Percentiles rank a stretch among this genome's conserved stretches.
Evolutionary conservation across 164 flowering plant species (phyloP).

Genomic region (Magnolia sinica): DNA sequence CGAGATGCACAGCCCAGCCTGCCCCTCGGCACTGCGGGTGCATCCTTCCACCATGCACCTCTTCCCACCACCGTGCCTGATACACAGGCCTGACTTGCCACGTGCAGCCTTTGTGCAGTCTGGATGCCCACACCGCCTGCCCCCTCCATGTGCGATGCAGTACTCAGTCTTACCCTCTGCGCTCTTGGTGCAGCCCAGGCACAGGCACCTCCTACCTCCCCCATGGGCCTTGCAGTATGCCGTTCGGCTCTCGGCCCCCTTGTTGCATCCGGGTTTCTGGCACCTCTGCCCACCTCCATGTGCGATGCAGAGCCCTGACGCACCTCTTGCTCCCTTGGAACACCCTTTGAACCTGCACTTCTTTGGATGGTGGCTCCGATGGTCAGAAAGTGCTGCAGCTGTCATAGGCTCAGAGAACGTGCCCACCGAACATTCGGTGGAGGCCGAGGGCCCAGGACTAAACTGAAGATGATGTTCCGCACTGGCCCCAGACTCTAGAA

Average conservation of each 20-base stretch:
- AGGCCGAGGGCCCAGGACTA: constrained; percentile 45
- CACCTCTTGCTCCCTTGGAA: constrained; percentile 81
- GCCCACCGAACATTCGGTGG: constrained; percentile 39
- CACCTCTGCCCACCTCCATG: constrained; percentile 98
- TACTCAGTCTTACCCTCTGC: constrained; percentile 87
- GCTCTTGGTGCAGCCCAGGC: constrained; percentile 86
- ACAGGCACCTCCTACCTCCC: constrained; percentile 80
- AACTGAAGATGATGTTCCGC: constrained; percentile 13
- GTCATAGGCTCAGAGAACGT: constrained; percentile 40
- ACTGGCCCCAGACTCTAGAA: constrained; percentile 24
- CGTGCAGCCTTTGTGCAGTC: constrained; percentile 84
- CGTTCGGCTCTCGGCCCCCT: constrained; percentile 93
- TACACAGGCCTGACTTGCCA: constrained; percentile 88
- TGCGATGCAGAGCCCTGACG: constrained; percentile 88
- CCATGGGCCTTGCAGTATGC: constrained; percentile 94
- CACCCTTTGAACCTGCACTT: constrained; percentile 71
- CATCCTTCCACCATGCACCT: constrained; percentile 77
- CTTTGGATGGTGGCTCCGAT: constrained; percentile 40
- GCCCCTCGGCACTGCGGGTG: constrained; percentile 89
- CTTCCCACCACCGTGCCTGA: constrained; percentile 91
- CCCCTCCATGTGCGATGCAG: constrained; percentile 78
- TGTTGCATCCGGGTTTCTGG: constrained; percentile 79
- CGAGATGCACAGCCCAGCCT: constrained; percentile 85
- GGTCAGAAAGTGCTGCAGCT: constrained; percentile 36
- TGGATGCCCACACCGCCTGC: constrained; percentile 53